Evolutionary conservation across 441 rosid species (phyloP).

Genomic region (Gossypium davidsonii): DNA sequence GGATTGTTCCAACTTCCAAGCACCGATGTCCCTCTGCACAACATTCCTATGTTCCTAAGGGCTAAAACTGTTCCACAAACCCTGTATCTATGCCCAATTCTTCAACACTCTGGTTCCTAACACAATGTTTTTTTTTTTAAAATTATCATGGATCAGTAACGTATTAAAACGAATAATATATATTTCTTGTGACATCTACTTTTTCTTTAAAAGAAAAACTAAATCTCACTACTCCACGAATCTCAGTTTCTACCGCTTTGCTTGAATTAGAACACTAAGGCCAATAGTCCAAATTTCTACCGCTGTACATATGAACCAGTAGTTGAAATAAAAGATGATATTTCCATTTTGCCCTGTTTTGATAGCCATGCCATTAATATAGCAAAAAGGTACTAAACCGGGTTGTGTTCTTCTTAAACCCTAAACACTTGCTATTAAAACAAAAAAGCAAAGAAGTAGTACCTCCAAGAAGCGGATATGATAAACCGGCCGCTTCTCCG

Average conservation of each 20-base stretch:
- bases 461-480: slow-evolving; percentile 66
- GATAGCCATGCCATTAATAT: not conserved
- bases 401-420: not conserved
- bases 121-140: not conserved
- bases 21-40: not conserved
- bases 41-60: not conserved
- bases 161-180: not conserved
- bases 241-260: not conserved
- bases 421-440: not conserved
- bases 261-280: not conserved
- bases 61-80: not conserved
- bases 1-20: not conserved
- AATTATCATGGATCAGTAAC: not conserved
- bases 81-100: not conserved
- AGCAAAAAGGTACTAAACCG: not conserved
- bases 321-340: not conserved
- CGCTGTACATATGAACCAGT: not conserved
- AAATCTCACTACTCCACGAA: not conserved
- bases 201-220: not conserved
- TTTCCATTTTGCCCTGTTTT: not conserved
- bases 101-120: not conserved
- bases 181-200: not conserved
- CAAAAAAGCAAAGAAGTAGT: slow-evolving; percentile 4
- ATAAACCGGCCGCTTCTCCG: slow-evolving; percentile 50
- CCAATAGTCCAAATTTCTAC: not conserved